Conservation (phyloP, 257 asterid species). For the Solanum peruvianum region DNA sequence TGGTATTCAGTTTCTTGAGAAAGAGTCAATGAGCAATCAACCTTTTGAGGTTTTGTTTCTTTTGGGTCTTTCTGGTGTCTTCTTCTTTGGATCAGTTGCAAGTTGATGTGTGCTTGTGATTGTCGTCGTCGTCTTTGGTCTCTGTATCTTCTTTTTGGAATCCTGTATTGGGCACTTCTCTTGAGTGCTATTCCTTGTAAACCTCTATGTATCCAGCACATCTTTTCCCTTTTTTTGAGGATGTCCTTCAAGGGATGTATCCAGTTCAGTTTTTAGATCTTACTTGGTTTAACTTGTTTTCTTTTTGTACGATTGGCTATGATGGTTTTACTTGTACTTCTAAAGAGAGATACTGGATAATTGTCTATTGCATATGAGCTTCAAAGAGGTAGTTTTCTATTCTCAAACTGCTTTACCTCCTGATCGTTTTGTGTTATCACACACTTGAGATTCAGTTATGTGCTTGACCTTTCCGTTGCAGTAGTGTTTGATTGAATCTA, state of each 20-base stretch:
- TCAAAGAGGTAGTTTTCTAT: not conserved
- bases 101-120: not conserved
- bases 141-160: not conserved
- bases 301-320: not conserved
- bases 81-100: not conserved
- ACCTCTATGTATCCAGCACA: not conserved
- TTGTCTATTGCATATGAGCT: not conserved
- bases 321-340: not conserved
- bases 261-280: not conserved
- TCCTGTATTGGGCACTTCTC: not conserved
- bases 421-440: not conserved
- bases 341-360: not conserved
- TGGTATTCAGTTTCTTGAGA: not conserved
- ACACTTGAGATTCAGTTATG: not conserved
- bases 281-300: not conserved
- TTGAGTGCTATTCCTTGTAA: not conserved
- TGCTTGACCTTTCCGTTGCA: not conserved
- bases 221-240: not conserved
- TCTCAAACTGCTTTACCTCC: not conserved
- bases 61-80: not conserved
- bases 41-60: not conserved
- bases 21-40: not conserved
- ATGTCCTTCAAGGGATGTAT: not conserved
- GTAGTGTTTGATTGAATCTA: not conserved
- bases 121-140: not conserved